These are phyloP conservation scores for Cladosporium austrohemisphaericum DNA, from an alignment of 2,329 filamentous ascomycete species.

Conservation along the genomic window DNA sequence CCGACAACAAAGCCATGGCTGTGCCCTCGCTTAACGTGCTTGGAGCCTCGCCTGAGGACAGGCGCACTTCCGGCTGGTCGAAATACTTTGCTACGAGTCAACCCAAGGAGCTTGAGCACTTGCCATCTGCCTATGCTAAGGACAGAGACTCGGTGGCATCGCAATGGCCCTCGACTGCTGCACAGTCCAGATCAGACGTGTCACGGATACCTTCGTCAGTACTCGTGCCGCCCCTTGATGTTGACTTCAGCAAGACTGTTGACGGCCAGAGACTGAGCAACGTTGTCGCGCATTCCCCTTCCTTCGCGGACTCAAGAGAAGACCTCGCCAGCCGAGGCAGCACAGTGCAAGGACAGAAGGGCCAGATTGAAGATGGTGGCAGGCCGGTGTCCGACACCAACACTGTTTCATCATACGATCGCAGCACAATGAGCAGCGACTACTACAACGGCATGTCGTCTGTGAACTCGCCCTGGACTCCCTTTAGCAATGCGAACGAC, in stretches of 20 bases:
- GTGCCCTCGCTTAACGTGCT: slow-evolving; percentile 34
- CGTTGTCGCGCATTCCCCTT: slow-evolving; percentile 67
- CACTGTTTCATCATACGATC: slow-evolving; percentile 26
- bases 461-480: slow-evolving; percentile 31
- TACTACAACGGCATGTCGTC: slow-evolving; percentile 29
- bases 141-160: slow-evolving; percentile 44
- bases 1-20: slow-evolving; percentile 16
- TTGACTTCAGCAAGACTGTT: slow-evolving; percentile 47
- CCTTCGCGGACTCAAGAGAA: slow-evolving; percentile 57
- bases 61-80: slow-evolving; percentile 51
- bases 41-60: slow-evolving; percentile 30
- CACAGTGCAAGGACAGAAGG: slow-evolving; percentile 27
- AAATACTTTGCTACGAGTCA: slow-evolving; percentile 35
- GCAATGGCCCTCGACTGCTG: slow-evolving; percentile 5
- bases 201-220: slow-evolving; percentile 52
- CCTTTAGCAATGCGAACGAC: slow-evolving; percentile 23
- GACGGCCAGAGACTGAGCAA: slow-evolving; percentile 62
- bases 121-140: slow-evolving; percentile 33
- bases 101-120: slow-evolving; percentile 33
- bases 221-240: slow-evolving; percentile 64
- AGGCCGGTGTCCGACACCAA: slow-evolving; percentile 22
- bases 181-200: slow-evolving; percentile 8
- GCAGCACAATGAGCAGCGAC: slow-evolving; percentile 30
- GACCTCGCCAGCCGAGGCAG: slow-evolving; percentile 34
- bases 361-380: slow-evolving; percentile 28